Evolutionary conservation across 345 rosid genomes (phyloP).

Genomic region (Melaleuca quinquenervia): DNA sequence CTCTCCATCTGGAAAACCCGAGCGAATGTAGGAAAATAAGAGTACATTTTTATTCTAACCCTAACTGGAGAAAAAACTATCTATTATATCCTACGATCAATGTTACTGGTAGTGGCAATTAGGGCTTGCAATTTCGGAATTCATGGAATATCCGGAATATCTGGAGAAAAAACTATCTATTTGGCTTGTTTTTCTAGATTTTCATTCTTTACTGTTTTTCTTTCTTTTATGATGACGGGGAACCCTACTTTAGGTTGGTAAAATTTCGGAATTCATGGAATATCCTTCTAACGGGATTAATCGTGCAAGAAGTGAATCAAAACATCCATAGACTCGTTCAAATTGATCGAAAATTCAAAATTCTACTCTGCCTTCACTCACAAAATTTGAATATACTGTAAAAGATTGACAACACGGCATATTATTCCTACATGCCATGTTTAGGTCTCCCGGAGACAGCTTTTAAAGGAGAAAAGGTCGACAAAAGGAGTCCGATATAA

Average conservation of each 20-base stretch:
- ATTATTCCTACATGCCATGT: not conserved
- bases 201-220: not conserved
- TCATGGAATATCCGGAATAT: no score
- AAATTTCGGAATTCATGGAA: not conserved
- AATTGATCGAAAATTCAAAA: not conserved
- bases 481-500: not conserved
- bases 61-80: not conserved
- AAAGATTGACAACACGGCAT: not conserved
- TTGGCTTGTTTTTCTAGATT: not conserved
- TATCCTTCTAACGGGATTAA: not conserved
- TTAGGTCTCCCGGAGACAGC: not conserved
- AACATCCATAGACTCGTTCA: not conserved
- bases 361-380: not conserved
- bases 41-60: not conserved
- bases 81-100: not conserved
- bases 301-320: not conserved
- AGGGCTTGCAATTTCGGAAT: not conserved
- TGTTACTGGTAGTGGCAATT: not conserved
- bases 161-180: no score
- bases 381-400: not conserved
- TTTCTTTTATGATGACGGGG: not conserved
- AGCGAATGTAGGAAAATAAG: not conserved
- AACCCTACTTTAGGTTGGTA: not conserved
- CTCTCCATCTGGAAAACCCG: not conserved
- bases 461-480: not conserved